phyloP scores from a whole-genome alignment of 495 filamentous ascomycete species.

The Annulohypoxylon maeteangense region DNA sequence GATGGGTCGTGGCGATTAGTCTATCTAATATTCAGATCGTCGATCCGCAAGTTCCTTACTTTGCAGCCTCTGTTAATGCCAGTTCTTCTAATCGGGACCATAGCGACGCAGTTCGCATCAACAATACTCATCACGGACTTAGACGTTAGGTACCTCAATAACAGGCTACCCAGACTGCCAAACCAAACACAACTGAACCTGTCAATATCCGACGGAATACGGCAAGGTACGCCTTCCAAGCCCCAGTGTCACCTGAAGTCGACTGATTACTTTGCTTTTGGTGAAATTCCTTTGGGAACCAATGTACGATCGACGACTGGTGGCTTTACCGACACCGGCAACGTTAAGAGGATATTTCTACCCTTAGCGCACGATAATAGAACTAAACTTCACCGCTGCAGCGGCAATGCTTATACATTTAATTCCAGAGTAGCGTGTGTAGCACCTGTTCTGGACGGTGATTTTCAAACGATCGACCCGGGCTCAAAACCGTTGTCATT shows the following conservation, averaged over 20 bases:
- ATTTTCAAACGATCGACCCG: not conserved
- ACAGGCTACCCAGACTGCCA: not conserved
- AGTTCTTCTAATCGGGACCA: not conserved
- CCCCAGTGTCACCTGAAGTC: not conserved
- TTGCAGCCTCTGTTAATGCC: not conserved
- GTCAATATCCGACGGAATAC: not conserved
- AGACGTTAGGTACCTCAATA: not conserved
- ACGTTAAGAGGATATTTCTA: not conserved
- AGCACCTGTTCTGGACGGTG: not conserved
- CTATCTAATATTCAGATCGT: conserved; percentile 21
- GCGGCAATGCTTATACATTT: not conserved
- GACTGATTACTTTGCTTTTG: not conserved
- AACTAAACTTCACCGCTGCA: not conserved
- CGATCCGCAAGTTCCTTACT: not conserved
- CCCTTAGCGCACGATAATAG: not conserved
- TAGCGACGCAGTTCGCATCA: not conserved
- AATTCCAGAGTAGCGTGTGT: not conserved
- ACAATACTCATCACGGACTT: not conserved
- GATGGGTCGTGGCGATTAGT: conserved; percentile 31
- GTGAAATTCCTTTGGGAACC: not conserved
- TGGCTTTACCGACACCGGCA: not conserved
- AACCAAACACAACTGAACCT: not conserved
- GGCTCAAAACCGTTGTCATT: not conserved
- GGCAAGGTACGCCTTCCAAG: not conserved
- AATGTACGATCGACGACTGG: not conserved